These are phyloP conservation scores for Centrapalus pauciflorus DNA, from an alignment of 129 eudicot genomes.

Conservation along the genomic window DNA sequence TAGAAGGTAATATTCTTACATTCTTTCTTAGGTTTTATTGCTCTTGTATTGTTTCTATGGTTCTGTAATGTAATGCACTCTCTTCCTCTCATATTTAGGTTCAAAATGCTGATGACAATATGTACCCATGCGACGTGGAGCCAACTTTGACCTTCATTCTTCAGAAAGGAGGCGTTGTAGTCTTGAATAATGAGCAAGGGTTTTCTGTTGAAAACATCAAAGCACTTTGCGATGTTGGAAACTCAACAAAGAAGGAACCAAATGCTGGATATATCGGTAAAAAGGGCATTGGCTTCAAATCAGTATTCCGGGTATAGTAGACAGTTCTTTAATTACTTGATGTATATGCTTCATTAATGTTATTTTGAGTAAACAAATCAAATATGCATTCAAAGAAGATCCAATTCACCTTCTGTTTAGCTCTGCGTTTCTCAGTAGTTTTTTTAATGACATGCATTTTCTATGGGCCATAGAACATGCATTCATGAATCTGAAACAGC, in stretches of 20 bases:
- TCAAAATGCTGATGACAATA: constrained; percentile 98
- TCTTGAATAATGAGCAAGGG: constrained; percentile 80
- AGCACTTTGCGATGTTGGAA: constrained; percentile 98
- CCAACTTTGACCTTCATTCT: constrained; percentile 87
- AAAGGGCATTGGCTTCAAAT: constrained; percentile 98
- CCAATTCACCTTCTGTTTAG: neutral
- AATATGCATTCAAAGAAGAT: neutral
- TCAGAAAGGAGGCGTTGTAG: constrained; percentile 55
- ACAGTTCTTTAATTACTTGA: neutral
- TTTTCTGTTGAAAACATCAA: constrained; percentile 72
- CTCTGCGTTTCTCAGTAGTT: neutral
- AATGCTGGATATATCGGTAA: constrained; percentile 92
- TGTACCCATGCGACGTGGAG: constrained; percentile 58
- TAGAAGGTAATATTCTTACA: neutral
- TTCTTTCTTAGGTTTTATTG: neutral
- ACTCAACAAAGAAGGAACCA: constrained; percentile 79
- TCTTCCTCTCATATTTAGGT: constrained; percentile 35
- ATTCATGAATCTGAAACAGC: neutral
- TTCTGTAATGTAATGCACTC: neutral
- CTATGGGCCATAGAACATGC: neutral
- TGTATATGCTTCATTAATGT: neutral
- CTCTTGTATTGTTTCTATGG: neutral
- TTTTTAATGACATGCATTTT: neutral
- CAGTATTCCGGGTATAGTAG: constrained; percentile 81
- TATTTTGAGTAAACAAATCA: neutral